These are phyloP conservation scores for Salvia miltiorrhiza DNA, from an alignment of 257 asterid species.

Conservation along the genomic window DNA sequence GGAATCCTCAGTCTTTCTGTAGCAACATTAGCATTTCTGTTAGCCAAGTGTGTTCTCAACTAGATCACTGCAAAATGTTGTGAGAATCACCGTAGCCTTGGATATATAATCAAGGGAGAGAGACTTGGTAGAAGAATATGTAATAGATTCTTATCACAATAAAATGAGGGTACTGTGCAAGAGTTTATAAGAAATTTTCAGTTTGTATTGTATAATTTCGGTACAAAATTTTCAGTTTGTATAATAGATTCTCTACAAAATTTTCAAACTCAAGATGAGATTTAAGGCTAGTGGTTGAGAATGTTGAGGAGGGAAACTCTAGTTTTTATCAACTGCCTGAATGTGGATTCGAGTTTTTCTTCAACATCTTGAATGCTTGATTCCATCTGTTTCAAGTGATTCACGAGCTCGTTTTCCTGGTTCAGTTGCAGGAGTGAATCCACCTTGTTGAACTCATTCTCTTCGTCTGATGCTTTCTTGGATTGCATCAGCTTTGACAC, in stretches of 20 bases:
- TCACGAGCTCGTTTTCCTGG: conserved; percentile 12
- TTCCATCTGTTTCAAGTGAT: conserved; percentile 26
- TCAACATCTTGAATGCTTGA: conserved; percentile 25
- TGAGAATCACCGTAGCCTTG: no score
- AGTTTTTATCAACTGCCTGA: conserved; percentile 33
- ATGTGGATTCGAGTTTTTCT: conserved; percentile 26
- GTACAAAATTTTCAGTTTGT: no score
- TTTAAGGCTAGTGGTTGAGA: conserved; percentile 29
- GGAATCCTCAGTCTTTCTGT: no score
- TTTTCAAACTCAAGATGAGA: background rate
- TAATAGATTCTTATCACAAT: no score
- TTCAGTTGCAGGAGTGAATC: conserved; percentile 9
- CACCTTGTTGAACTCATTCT: conserved; percentile 25
- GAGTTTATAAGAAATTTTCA: background rate
- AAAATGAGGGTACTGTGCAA: background rate
- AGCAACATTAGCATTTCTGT: no score
- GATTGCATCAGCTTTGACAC: conserved; percentile 28
- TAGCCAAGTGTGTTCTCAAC: no score
- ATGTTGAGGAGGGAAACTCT: conserved; percentile 40
- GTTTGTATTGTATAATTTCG: background rate
- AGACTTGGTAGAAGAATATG: no score
- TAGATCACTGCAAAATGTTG: no score
- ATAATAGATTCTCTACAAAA: no score
- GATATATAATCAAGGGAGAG: no score
- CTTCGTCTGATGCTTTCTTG: background rate